Conservation (phyloP, 2,329 filamentous ascomycete genomes). For the Penicillium sp. region DNA sequence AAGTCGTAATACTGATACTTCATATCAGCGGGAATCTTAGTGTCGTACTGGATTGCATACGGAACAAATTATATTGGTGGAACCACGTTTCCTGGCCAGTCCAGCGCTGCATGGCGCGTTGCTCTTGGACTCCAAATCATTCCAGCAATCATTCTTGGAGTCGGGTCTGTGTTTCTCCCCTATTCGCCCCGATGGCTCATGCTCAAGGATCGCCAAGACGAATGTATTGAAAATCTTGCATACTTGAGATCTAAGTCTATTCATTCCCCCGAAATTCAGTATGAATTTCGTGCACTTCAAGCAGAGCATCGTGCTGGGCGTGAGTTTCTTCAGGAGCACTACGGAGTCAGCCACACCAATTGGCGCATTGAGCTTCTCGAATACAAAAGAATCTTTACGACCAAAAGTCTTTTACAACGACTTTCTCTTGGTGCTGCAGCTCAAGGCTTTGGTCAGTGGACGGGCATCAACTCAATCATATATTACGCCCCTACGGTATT, state of each 20-base stretch:
- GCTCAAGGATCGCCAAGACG: neutral
- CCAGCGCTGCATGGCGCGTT: neutral
- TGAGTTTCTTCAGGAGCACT: too few relatives aligned
- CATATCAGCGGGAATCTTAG: neutral
- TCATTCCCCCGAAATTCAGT: too few relatives aligned
- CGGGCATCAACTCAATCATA: neutral
- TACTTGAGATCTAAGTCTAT: too few relatives aligned
- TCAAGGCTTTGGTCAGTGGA: too few relatives aligned
- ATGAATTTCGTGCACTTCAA: too few relatives aligned
- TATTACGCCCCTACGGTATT: neutral
- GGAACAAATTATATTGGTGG: constrained; percentile 1
- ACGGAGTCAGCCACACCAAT: too few relatives aligned
- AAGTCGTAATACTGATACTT: too few relatives aligned
- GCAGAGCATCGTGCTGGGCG: too few relatives aligned
- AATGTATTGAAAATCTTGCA: neutral
- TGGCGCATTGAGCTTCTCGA: too few relatives aligned
- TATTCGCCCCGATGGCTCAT: constrained; percentile 3
- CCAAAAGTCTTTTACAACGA: too few relatives aligned
- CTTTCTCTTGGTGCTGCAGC: too few relatives aligned
- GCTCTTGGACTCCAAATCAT: neutral
- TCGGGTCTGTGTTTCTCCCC: neutral
- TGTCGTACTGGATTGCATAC: constrained; percentile 1
- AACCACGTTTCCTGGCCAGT: neutral
- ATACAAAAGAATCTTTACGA: too few relatives aligned
- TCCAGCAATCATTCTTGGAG: neutral